Percentiles rank a stretch among this genome's conserved stretches.
Conservation (phyloP, 352 stramenopile species). For the Paralagenidium karlingii region DNA sequence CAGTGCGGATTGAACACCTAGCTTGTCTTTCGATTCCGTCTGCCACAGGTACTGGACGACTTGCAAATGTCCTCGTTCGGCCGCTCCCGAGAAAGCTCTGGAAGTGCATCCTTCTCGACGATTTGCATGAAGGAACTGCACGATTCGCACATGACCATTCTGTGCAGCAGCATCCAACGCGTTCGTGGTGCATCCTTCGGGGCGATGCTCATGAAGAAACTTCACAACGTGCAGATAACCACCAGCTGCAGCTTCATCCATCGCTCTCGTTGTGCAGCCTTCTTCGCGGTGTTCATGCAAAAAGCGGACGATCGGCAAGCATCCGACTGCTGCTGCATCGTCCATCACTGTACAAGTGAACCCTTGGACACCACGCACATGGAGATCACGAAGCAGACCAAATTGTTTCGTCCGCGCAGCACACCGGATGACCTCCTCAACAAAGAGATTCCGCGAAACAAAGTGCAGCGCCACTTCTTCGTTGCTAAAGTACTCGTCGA, state of each 20-base stretch:
- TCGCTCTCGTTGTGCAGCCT: slow-evolving; percentile 4
- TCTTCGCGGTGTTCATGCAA: slow-evolving; percentile 22
- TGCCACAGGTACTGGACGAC: slow-evolving; percentile 5
- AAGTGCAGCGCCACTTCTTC: no score
- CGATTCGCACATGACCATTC: slow-evolving; percentile 3
- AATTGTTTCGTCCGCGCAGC: no score
- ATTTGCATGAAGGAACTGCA: slow-evolving; percentile 5
- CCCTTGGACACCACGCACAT: no score
- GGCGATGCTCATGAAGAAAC: slow-evolving; percentile 5
- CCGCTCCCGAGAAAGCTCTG: slow-evolving; percentile 3
- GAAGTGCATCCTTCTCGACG: slow-evolving; percentile 7
- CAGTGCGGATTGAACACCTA: no score
- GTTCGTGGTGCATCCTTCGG: slow-evolving; percentile 5
- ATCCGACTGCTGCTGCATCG: slow-evolving; percentile 14
- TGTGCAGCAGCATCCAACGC: slow-evolving; percentile 5
- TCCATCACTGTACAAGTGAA: slow-evolving; percentile 36
- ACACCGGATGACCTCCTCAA: no score
- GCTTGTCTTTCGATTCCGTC: no score
- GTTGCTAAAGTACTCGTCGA: no score
- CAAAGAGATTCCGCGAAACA: no score
- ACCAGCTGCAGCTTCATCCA: slow-evolving; percentile 3
- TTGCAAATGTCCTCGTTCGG: slow-evolving; percentile 3
- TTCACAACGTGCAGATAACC: slow-evolving; percentile 7
- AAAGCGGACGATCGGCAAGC: slow-evolving; percentile 29
- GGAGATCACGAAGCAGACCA: no score